Evolutionary conservation across 148 eudicot genomes (phyloP), one percentile per base, ranked within the genome.

Genomic region (Rhododendron henanense): DNA sequence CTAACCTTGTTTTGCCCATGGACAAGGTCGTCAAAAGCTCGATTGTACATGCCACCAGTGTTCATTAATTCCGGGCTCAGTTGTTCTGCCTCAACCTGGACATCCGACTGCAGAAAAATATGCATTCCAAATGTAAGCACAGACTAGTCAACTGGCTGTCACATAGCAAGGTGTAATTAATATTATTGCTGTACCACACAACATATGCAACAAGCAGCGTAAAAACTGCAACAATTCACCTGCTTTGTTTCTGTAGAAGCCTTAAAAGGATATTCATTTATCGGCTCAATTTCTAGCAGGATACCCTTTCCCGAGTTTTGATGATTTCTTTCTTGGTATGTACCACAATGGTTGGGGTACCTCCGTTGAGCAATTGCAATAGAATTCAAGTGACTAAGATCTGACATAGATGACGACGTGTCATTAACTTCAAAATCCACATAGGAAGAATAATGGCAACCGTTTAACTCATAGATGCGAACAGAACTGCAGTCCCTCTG

Each of bases 11-110:
- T 92, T 63, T 94, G 94, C 37, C 93, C 90, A 87, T 90, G 90
- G 88, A 91, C 93, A 53, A 94, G 92, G 89, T 90, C 93, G 74
- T 91, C 91, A 89, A 95, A 93, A 71, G 95, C 94, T 89, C 86
- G 92, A 84, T 88, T 93, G 87, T 96, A 96, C 92, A 92, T 84
- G 78, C 90, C 85, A 65, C 93, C 81, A 53, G 96, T 90, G 71
- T 86, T 88, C 37, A 87, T 88, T 85, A 96, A 86, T 87, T 94
- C 98, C 37, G 89, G 84, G 8, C 94, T 89, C 87, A 96, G 83
- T 83, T 88, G 85, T 83, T 92, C 96, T 51, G 90, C 90, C 87
- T 94, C 98, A 84, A 87, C 89, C 88, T 92, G 89, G 88, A 90
- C 86, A 82, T 89, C 90, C 44, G 90, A 88, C 96, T 93, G 93